A percentile compares a stretch with the other conserved stretches of the same genome.
Conservation (phyloP, 2,329 filamentous ascomycete species). For the Fusarium sp. region DNA sequence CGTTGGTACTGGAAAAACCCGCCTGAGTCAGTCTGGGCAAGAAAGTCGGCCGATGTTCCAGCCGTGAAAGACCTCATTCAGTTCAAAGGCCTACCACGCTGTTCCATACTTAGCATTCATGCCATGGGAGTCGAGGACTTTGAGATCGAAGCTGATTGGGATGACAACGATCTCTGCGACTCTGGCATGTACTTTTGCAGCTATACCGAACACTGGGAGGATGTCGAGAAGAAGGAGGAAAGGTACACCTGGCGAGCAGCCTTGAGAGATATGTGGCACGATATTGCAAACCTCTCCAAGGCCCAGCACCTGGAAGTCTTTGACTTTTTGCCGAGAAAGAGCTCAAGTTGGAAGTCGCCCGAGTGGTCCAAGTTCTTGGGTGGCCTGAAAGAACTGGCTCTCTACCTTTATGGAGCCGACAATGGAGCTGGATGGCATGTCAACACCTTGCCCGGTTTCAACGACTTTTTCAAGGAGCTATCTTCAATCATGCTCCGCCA, state of each 20-base stretch:
- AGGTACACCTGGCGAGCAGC: background rate
- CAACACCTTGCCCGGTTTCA: slow-evolving; percentile 4
- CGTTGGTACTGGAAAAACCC: background rate
- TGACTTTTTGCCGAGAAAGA: slow-evolving; percentile 3
- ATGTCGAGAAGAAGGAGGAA: background rate
- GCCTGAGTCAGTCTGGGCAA: slow-evolving; percentile 20
- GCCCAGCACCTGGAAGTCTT: background rate
- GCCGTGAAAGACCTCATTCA: background rate
- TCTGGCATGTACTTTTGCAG: slow-evolving; percentile 11
- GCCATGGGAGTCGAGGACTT: background rate
- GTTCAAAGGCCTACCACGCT: background rate
- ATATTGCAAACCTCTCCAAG: background rate
- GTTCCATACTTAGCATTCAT: background rate
- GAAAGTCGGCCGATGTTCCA: background rate
- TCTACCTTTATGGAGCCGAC: slow-evolving; percentile 5
- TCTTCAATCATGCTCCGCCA: background rate
- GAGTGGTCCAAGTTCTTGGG: slow-evolving; percentile 10
- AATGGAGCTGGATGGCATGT: background rate
- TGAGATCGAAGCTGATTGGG: slow-evolving; percentile 1
- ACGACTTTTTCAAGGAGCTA: slow-evolving; percentile 10
- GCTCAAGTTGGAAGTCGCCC: background rate
- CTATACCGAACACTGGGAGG: background rate
- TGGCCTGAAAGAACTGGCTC: background rate
- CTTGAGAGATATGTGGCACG: slow-evolving; percentile 7
- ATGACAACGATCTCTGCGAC: background rate